Percentiles rank a stretch among this genome's conserved stretches.
Conservation (phyloP, 2,329 filamentous ascomycete genomes). For the Scortechinia acanthostroma region DNA sequence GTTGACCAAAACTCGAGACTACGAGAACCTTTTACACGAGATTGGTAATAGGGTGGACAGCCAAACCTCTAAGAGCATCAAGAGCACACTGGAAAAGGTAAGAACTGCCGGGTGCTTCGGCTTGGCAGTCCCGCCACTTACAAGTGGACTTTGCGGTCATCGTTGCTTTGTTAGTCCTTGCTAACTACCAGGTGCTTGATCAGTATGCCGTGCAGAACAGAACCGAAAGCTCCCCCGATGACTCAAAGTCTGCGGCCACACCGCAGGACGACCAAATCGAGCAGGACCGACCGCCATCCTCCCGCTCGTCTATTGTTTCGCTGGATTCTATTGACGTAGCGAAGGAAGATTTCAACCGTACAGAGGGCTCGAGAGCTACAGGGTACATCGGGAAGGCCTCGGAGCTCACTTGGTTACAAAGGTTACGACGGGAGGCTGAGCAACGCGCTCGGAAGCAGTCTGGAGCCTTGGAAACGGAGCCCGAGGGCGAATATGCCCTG, state of each 20-base stretch:
- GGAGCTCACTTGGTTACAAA: not conserved
- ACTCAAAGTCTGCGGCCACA: not conserved
- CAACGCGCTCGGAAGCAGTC: not conserved
- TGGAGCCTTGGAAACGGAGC: not conserved
- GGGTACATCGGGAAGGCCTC: not conserved
- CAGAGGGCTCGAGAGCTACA: not conserved
- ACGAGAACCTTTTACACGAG: not conserved
- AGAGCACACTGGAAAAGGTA: not conserved
- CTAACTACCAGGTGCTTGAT: constrained; percentile 1
- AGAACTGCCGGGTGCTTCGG: too few relatives aligned
- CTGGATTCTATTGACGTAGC: not conserved
- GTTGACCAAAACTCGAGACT: constrained; percentile 6
- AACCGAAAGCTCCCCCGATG: not conserved
- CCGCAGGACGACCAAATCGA: constrained; percentile 2
- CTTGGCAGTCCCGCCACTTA: constrained; percentile 4
- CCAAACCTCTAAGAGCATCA: constrained; percentile 3
- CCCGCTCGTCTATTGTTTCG: not conserved
- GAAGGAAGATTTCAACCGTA: not conserved
- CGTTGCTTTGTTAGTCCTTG: not conserved
- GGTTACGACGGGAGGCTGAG: not conserved
- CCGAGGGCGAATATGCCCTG: not conserved
- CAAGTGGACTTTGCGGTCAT: constrained; percentile 3
- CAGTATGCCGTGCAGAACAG: not conserved
- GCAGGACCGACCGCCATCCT: constrained; percentile 12
- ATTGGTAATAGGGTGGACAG: not conserved